A percentile compares a stretch with the other conserved stretches of the same genome.
Evolutionary conservation across 768 basidiomycete species (phyloP).

Genomic region (Podaxis sp.): DNA sequence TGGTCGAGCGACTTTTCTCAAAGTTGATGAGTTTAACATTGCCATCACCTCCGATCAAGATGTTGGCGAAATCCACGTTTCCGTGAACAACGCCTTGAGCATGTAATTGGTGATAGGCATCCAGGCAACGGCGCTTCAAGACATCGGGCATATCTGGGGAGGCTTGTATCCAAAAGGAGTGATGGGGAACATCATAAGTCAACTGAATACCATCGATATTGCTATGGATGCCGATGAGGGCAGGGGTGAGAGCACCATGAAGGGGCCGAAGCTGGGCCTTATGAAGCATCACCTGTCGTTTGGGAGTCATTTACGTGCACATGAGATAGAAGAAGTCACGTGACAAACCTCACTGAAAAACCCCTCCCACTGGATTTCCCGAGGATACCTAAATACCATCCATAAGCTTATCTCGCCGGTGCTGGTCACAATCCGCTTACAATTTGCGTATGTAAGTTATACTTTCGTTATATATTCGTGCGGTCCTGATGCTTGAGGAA

Average conservation of each 20-base stretch:
- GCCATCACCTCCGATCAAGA: conserved; percentile 51
- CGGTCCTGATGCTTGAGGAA: not conserved
- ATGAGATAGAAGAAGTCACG: not conserved
- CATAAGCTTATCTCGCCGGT: not conserved
- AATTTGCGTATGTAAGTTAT: conserved; percentile 10
- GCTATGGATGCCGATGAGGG: conserved; percentile 45
- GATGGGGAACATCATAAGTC: conserved; percentile 52
- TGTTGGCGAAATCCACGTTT: conserved; percentile 42
- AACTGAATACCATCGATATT: conserved; percentile 34
- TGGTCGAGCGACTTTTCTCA: conserved; percentile 30
- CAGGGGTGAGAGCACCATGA: conserved; percentile 50
- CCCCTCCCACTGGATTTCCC: not conserved
- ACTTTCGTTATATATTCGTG: conserved; percentile 1
- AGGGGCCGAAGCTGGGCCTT: conserved; percentile 43
- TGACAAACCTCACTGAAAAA: conserved; percentile 9
- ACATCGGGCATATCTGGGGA: conserved; percentile 49
- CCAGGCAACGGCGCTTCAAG: conserved; percentile 48
- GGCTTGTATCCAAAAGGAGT: conserved; percentile 59
- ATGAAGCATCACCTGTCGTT: conserved; percentile 55
- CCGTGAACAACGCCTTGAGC: conserved; percentile 44
- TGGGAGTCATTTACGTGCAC: conserved; percentile 15
- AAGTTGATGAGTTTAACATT: conserved; percentile 54
- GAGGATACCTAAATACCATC: conserved; percentile 5
- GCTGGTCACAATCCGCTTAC: not conserved
- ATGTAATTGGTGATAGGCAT: conserved; percentile 46